A percentile compares a stretch with the other conserved stretches of the same genome.
These are phyloP conservation scores for Rhamnella rubrinervis DNA, from an alignment of 331 rosid species.

Conservation along the genomic window DNA sequence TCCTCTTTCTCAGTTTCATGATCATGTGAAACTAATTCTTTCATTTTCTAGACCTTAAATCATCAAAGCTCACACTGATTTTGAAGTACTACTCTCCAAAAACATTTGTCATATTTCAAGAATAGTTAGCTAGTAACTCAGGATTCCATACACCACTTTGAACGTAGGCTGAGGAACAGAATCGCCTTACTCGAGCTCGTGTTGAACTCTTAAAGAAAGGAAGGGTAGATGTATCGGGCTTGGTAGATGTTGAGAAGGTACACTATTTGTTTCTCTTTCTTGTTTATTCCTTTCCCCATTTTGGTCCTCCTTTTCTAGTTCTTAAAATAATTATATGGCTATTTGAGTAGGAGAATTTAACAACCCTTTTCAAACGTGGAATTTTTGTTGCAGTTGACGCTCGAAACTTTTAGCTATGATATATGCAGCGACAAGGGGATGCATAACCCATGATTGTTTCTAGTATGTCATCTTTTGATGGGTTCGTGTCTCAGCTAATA, in stretches of 20 bases:
- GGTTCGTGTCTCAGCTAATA: no score
- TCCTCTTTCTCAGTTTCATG: not conserved
- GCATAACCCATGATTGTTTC: constrained; percentile 17
- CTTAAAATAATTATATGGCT: not conserved
- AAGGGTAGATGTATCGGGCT: constrained; percentile 37
- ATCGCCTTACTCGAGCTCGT: constrained; percentile 16
- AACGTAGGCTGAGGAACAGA: constrained; percentile 57
- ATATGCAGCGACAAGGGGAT: constrained; percentile 19
- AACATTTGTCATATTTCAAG: not conserved
- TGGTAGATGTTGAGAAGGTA: constrained; percentile 56
- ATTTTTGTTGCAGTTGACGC: constrained; percentile 37
- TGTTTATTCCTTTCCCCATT: not conserved
- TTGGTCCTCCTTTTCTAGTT: not conserved
- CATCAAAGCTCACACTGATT: not conserved
- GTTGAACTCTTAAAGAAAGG: constrained; percentile 36
- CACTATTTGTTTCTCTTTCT: constrained; percentile 7
- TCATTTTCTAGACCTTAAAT: not conserved
- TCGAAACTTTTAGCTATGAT: constrained; percentile 39
- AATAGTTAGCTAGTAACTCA: not conserved
- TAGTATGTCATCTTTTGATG: not conserved
- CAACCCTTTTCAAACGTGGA: constrained; percentile 10
- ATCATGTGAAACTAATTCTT: not conserved
- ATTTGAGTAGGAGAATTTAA: not conserved
- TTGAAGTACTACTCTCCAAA: not conserved
- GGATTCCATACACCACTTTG: constrained; percentile 13